A percentile compares a stretch with the other conserved stretches of the same genome.
These are phyloP conservation scores for Kwoniella sp. DNA, from an alignment of 768 basidiomycete species.

Conservation along the genomic window DNA sequence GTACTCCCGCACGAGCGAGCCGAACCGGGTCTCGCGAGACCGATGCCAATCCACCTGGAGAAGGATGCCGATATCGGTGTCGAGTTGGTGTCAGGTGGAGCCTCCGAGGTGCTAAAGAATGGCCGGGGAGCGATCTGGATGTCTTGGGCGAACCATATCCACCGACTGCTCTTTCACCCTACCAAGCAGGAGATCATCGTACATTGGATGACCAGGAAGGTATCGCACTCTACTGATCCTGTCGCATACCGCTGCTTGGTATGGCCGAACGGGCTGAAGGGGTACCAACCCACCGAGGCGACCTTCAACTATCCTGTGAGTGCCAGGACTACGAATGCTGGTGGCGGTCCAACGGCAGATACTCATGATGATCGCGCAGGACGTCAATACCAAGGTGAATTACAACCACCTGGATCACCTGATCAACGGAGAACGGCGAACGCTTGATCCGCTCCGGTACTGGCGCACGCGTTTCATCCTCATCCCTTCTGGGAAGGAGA, in stretches of 20 bases:
- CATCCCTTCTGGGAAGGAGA: constrained; percentile 72
- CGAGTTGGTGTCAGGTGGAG: constrained; percentile 40
- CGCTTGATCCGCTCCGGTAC: constrained; percentile 69
- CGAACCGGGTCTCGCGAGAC: constrained; percentile 12
- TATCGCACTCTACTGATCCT: constrained; percentile 55
- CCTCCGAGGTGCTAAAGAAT: constrained; percentile 49
- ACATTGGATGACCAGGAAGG: constrained; percentile 70
- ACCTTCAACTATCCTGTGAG: constrained; percentile 67
- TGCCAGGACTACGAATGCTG: constrained; percentile 14
- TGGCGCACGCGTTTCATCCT: constrained; percentile 93
- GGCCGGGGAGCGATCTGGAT: constrained; percentile 71
- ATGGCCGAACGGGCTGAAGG: constrained; percentile 85
- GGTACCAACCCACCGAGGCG: constrained; percentile 74
- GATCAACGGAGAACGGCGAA: constrained; percentile 53
- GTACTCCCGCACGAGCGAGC: constrained; percentile 52
- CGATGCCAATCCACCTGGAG: constrained; percentile 18
- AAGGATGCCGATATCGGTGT: constrained; percentile 18
- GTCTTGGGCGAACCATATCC: constrained; percentile 92
- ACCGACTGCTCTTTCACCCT: constrained; percentile 75
- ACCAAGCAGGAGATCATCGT: constrained; percentile 81
- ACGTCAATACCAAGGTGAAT: constrained; percentile 41
- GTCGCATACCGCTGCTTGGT: constrained; percentile 82
- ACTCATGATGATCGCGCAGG: constrained; percentile 8
- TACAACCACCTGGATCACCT: constrained; percentile 49
- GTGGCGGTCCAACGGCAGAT: not conserved